Percentiles rank a stretch among this genome's conserved stretches.
These are phyloP conservation scores for Kodamaea plutei DNA, from an alignment of 1,139 yeast genomes.

Conservation along the genomic window DNA sequence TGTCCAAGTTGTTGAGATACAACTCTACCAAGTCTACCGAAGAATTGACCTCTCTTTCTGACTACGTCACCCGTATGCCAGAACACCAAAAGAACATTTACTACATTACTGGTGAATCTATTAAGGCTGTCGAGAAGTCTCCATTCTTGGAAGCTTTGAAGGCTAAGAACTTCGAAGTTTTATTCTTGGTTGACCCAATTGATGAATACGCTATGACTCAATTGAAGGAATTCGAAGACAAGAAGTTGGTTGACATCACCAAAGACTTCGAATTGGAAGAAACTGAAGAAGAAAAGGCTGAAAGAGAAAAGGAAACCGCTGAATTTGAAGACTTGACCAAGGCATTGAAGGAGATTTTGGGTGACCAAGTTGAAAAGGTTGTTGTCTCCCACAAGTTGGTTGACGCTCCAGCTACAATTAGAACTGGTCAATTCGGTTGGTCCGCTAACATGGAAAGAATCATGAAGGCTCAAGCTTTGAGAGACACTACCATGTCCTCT, in stretches of 20 bases:
- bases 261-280: constrained; percentile 99
- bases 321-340: constrained; percentile 92
- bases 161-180: constrained; percentile 97
- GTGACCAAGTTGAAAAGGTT: constrained; percentile 99
- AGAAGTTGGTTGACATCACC: constrained; percentile 97
- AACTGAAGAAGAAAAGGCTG: constrained; percentile 94
- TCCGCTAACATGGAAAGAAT: constrained; percentile 99
- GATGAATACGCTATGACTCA: constrained; percentile 99
- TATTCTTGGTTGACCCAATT: constrained; percentile 97
- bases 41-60: constrained; percentile 91
- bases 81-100: constrained; percentile 99
- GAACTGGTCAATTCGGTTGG: constrained; percentile 99
- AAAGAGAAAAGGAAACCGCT: constrained; percentile 89
- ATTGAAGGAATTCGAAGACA: constrained; percentile 98
- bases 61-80: constrained; percentile 99
- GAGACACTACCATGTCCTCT: constrained; percentile 98
- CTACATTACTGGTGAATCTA: constrained; percentile 98
- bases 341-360: constrained; percentile 94
- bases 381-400: constrained; percentile 96
- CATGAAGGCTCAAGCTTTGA: constrained; percentile 99
- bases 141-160: constrained; percentile 99
- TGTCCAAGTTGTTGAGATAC: constrained; percentile 95
- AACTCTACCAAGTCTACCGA: constrained; percentile 94
- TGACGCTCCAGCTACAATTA: constrained; percentile 99
- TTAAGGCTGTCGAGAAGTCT: constrained; percentile 97